Evolutionary conservation across 345 rosid species (phyloP).

Genomic region (Hibiscus mutabilis): DNA sequence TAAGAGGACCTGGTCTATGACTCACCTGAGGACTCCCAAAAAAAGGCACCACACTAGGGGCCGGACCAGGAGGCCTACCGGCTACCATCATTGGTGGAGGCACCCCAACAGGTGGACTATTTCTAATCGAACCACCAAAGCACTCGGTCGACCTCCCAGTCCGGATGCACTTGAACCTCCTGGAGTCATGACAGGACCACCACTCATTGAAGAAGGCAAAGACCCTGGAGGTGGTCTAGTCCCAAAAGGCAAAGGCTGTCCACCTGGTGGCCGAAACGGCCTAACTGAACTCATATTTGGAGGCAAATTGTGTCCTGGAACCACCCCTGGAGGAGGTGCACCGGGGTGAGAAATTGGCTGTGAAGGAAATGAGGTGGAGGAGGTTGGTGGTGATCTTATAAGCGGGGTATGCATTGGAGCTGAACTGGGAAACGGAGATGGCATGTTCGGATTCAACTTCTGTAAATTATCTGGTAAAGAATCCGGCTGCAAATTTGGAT

Average conservation of each 20-base stretch:
- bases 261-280: slow-evolving; percentile 18
- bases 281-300: not conserved
- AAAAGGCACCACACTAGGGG: slow-evolving; percentile 2
- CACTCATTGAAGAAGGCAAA: slow-evolving; percentile 25
- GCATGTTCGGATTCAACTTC: slow-evolving; percentile 35
- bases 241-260: slow-evolving; percentile 36
- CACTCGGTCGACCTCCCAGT: slow-evolving; percentile 26
- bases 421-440: slow-evolving; percentile 28
- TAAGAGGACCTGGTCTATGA: not conserved
- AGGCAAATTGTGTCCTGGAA: slow-evolving; percentile 34
- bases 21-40: not conserved
- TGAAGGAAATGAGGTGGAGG: slow-evolving; percentile 25
- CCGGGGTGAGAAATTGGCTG: slow-evolving; percentile 40
- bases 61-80: not conserved
- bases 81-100: slow-evolving; percentile 1
- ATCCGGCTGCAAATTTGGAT: slow-evolving; percentile 31
- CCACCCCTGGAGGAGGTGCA: slow-evolving; percentile 30
- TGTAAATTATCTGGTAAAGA: slow-evolving; percentile 44
- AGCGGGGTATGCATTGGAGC: slow-evolving; percentile 38
- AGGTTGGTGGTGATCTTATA: slow-evolving; percentile 32
- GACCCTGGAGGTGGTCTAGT: slow-evolving; percentile 44
- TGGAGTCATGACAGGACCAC: slow-evolving; percentile 12
- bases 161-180: slow-evolving; percentile 19
- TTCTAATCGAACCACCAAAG: slow-evolving; percentile 10
- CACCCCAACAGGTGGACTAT: not conserved